Percentiles rank a stretch among this genome's conserved stretches.
Conservation (phyloP, 305 asterid genomes). For the Fraxinus greggii region DNA sequence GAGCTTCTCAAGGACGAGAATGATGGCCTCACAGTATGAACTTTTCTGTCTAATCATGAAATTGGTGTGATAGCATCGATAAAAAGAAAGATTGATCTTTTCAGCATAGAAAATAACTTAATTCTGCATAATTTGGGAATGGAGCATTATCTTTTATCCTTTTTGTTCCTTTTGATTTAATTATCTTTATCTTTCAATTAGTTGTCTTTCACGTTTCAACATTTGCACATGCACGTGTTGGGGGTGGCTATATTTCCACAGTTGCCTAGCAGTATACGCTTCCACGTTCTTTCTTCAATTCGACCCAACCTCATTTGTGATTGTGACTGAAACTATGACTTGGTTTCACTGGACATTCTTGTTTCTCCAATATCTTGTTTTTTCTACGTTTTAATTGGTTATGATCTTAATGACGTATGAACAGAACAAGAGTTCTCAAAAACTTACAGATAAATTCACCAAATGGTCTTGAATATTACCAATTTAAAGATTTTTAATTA, state of each 20-base stretch:
- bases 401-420: conserved; percentile 21
- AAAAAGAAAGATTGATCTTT: not conserved
- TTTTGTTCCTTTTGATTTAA: conserved; percentile 12
- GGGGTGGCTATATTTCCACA: not conserved
- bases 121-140: not conserved
- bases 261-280: conserved; percentile 10
- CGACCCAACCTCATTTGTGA: not conserved
- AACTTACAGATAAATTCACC: not conserved
- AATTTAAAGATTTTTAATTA: not conserved
- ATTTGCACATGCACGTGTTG: conserved; percentile 7
- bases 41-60: conserved; percentile 29
- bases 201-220: conserved; percentile 6
- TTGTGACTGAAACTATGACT: not conserved
- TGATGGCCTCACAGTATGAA: conserved; percentile 90
- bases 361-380: conserved; percentile 21
- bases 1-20: conserved; percentile 98
- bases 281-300: conserved; percentile 12
- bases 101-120: not conserved
- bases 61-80: not conserved
- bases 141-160: conserved; percentile 12
- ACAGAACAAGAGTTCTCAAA: conserved; percentile 3
- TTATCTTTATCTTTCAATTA: not conserved
- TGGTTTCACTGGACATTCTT: not conserved
- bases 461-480: not conserved
- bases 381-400: not conserved